Conservation (phyloP, 352 stramenopile genomes). For the Pythium aphanidermatum region DNA sequence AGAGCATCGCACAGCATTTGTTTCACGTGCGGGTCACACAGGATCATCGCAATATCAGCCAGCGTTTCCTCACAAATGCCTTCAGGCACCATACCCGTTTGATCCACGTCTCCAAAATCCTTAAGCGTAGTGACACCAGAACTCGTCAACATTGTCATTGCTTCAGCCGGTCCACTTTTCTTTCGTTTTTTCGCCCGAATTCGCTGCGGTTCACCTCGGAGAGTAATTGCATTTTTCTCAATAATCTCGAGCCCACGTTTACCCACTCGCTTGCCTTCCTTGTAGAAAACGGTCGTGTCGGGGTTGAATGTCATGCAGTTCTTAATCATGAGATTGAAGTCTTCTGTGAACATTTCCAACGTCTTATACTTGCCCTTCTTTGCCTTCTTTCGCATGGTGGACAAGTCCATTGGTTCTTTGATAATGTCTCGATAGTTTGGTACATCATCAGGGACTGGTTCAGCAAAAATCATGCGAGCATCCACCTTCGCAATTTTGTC, state of each 20-base stretch:
- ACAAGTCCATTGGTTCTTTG: slow-evolving; percentile 83
- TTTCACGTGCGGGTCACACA: slow-evolving; percentile 75
- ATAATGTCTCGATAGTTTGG: slow-evolving; percentile 81
- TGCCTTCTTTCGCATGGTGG: slow-evolving; percentile 73
- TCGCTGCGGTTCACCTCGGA: slow-evolving; percentile 66
- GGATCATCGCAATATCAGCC: slow-evolving; percentile 67
- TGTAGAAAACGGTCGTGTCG: slow-evolving; percentile 84
- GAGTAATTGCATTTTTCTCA: slow-evolving; percentile 47
- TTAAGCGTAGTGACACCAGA: slow-evolving; percentile 53
- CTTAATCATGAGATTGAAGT: slow-evolving; percentile 84
- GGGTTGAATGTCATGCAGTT: slow-evolving; percentile 87
- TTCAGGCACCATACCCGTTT: slow-evolving; percentile 79
- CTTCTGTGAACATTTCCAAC: slow-evolving; percentile 63
- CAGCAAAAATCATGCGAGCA: slow-evolving; percentile 72
- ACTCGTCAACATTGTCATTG: slow-evolving; percentile 69
- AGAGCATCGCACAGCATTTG: slow-evolving; percentile 70
- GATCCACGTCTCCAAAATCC: slow-evolving; percentile 65
- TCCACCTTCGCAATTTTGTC: slow-evolving; percentile 82
- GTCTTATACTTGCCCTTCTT: slow-evolving; percentile 80
- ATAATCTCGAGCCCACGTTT: slow-evolving; percentile 81
- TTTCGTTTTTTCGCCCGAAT: slow-evolving; percentile 74
- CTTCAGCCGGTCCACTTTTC: slow-evolving; percentile 56
- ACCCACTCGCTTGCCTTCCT: slow-evolving; percentile 79
- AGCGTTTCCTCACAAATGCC: slow-evolving; percentile 73
- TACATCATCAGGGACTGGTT: slow-evolving; percentile 79